Evolutionary conservation across 345 rosid genomes (phyloP).

Genomic region (Eucalyptus lansdowneana): DNA sequence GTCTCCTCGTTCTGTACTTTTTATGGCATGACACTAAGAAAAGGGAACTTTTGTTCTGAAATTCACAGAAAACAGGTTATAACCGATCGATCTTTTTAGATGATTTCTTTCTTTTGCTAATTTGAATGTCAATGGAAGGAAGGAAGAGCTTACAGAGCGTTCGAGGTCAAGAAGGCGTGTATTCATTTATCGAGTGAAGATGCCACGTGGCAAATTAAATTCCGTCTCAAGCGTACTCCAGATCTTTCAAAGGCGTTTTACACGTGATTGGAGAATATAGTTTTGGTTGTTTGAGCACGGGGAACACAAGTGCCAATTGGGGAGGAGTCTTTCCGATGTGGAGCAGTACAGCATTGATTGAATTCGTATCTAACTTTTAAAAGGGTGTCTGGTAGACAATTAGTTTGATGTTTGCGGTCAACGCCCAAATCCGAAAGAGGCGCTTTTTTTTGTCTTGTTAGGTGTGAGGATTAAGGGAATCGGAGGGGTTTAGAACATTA

Average conservation of each 20-base stretch:
- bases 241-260: neutral
- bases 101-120: neutral
- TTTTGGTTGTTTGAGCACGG: neutral
- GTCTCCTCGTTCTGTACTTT: neutral
- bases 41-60: neutral
- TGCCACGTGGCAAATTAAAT: neutral
- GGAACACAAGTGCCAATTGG: neutral
- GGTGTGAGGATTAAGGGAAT: neutral
- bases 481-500: neutral
- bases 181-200: neutral
- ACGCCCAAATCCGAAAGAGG: neutral
- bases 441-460: neutral
- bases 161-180: neutral
- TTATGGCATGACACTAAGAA: neutral
- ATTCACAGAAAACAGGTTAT: neutral
- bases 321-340: neutral
- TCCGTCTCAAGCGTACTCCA: neutral
- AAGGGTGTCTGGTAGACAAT: neutral
- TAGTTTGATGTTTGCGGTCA: neutral
- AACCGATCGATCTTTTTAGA: neutral
- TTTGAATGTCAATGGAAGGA: neutral
- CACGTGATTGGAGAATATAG: neutral
- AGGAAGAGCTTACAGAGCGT: neutral
- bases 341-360: neutral
- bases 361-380: neutral